phyloP scores from a whole-genome alignment of 805 yeast genomes.

The Saturnispora serradocipensis region DNA sequence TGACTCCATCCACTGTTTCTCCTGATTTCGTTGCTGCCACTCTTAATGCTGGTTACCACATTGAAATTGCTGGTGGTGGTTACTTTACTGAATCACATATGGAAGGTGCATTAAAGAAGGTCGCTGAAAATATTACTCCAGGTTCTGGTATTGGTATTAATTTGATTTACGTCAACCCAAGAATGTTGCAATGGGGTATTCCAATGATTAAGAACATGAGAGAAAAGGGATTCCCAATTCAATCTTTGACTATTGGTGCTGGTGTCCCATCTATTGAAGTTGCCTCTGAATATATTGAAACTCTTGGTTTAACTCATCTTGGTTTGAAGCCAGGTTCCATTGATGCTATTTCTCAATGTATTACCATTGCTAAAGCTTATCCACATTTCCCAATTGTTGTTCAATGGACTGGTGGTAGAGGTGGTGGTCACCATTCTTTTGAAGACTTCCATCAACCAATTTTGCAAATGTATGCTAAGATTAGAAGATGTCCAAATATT shows the following conservation, averaged over 20 bases:
- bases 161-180: slow-evolving; percentile 92
- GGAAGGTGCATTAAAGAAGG: slow-evolving; percentile 66
- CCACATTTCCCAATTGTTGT: slow-evolving; percentile 94
- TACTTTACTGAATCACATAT: slow-evolving; percentile 69
- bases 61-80: slow-evolving; percentile 99
- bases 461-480: slow-evolving; percentile 88
- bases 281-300: slow-evolving; percentile 90
- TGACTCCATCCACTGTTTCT: slow-evolving; percentile 97
- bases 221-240: slow-evolving; percentile 89
- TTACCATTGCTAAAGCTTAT: slow-evolving; percentile 88
- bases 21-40: slow-evolving; percentile 93
- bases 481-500: slow-evolving; percentile 86
- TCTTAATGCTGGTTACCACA: slow-evolving; percentile 91
- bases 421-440: slow-evolving; percentile 99
- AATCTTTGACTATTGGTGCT: slow-evolving; percentile 95
- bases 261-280: slow-evolving; percentile 99
- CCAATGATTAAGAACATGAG: slow-evolving; percentile 88
- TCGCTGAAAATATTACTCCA: slow-evolving; percentile 60
- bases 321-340: slow-evolving; percentile 97
- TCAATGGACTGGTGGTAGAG: slow-evolving; percentile 99
- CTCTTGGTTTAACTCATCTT: slow-evolving; percentile 84
- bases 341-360: slow-evolving; percentile 80
- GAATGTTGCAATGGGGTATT: slow-evolving; percentile 98
- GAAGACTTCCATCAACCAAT: slow-evolving; percentile 99
- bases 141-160: slow-evolving; percentile 90